Base-by-base conservation (phyloP, 1,139 yeast genomes). In the Pichia sp. region DNA sequence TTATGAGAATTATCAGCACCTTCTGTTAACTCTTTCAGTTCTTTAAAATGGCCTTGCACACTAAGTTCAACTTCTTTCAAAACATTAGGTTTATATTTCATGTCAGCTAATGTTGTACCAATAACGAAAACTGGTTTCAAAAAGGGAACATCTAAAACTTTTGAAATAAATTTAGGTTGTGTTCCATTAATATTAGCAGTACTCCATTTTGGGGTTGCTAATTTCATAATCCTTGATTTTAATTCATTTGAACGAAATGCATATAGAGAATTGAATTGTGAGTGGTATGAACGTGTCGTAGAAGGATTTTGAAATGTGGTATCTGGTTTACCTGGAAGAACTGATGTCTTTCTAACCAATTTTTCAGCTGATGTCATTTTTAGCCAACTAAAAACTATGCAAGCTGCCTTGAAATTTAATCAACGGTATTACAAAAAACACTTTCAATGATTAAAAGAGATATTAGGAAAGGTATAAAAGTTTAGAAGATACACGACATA, bases 91-190 rank as follows among this genome's bases (percentile, higher is more conserved):
- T 92, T 92, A 62, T 80, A 79, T 60, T 79, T 81, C 81, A 88
- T 76, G 53, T 90, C 96, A 58, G 88, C 77, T 59, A 85, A 89
- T 0, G 90, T 74, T 0, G 97, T 87, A 2, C 98, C 99, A 35
- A 86, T 74, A n/a, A 88, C 83, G 95, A 95, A 92, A 53, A 89
- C 79, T 33, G 89, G 77, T 56, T 79, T 75, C 47, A 83, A 80
- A 42, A 80, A 78, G 32, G 73, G 72, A 6, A 90, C 81, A 62
- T 90, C 96, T 53, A 92, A 70, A 9, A 89, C 89, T 66, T 86
- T 88, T 18, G 78, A 78, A 33, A 75, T 76, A 44, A 66, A 66
- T 28, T 59, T 62, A 0, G 73, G 76, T 10, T 54, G 54, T 31
- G 58, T 59, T 8, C 70, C 74, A 50, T 72, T 70, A 45, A 72